Evolutionary conservation across 768 basidiomycete genomes (phyloP).

Genomic region (Collybiopsis confluens): DNA sequence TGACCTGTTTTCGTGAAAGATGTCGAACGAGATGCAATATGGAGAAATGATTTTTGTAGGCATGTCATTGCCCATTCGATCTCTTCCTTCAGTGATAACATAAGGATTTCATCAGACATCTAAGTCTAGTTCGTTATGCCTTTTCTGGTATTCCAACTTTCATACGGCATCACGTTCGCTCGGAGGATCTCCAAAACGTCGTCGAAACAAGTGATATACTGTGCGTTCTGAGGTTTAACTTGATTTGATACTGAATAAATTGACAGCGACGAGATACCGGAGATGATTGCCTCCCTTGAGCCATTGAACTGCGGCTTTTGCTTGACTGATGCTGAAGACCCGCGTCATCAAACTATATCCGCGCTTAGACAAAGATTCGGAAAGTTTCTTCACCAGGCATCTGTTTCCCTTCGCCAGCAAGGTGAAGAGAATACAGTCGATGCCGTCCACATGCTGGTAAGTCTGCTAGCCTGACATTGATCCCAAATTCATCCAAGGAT

Average conservation of each 20-base stretch:
- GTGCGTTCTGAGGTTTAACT: constrained; percentile 34
- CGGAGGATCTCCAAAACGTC: constrained; percentile 41
- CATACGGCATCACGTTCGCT: constrained; percentile 46
- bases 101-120: constrained; percentile 48
- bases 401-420: constrained; percentile 60
- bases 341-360: constrained; percentile 57
- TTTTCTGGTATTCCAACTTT: constrained; percentile 73
- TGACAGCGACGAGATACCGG: constrained; percentile 64
- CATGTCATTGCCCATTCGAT: constrained; percentile 18
- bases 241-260: neutral
- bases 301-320: constrained; percentile 65
- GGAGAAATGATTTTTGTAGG: constrained; percentile 88
- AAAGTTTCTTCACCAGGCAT: constrained; percentile 65
- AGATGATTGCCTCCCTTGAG: constrained; percentile 67
- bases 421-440: constrained; percentile 82
- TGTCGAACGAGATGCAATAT: constrained; percentile 50
- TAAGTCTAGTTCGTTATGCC: constrained; percentile 70
- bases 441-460: constrained; percentile 67
- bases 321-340: constrained; percentile 60
- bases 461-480: constrained; percentile 15
- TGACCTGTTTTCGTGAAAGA: constrained; percentile 22
- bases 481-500: too few species aligned
- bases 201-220: constrained; percentile 60
- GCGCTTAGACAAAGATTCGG: constrained; percentile 61
- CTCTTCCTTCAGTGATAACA: neutral